Evolutionary conservation across 2,329 filamentous ascomycete genomes (phyloP), one percentile per base, ranked within the genome.

Genomic region (Colletotrichum liaoningense): DNA sequence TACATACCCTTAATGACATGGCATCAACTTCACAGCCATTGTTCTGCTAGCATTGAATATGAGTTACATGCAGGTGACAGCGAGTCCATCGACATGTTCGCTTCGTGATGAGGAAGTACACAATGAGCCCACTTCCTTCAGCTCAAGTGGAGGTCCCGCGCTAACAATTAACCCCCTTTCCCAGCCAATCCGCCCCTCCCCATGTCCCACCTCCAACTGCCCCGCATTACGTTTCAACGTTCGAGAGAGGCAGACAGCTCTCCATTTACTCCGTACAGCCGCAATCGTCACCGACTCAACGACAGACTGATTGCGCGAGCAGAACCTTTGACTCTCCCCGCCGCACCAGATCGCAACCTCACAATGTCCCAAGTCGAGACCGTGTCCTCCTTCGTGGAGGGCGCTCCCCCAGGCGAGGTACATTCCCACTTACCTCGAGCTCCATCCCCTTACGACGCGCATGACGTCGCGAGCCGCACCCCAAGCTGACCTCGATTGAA

Each of bases 381-480:
- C 69, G 88, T 94, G 76, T 93, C 95, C 77, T 93, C 95, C 64
- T 99, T 98, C 83, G 93, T 99, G 77, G 93, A 97, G 86, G 94
- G 95, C 80, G 95, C 97, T 79, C 97, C 97, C 60, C 97, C 97
- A 26, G 97, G 97, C 87, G 97, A 99, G 93, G 96, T 98, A 90
- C 79, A 79, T 85, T 83, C 76, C 76, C 75, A 35, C 33, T 35
- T 12, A 3, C 11, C 33, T 35, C 33, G 11, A 16, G 28, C 11
- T 6, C 22, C 33, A 35, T 26, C 75, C 68, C 49, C 28, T 68
- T 55, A 60, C 62, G 63, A 60, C 64, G 66, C 62, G 59, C 70
- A 56, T 38, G 22, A 54, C 42, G 42, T 49, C 42, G 42, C 42
- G 42, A 22, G 22, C 16, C 72, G 73, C 33, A 58, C 75, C 77